Base-by-base conservation (phyloP, 2,329 filamentous ascomycete genomes). In the Trichoderma lentiforme region DNA sequence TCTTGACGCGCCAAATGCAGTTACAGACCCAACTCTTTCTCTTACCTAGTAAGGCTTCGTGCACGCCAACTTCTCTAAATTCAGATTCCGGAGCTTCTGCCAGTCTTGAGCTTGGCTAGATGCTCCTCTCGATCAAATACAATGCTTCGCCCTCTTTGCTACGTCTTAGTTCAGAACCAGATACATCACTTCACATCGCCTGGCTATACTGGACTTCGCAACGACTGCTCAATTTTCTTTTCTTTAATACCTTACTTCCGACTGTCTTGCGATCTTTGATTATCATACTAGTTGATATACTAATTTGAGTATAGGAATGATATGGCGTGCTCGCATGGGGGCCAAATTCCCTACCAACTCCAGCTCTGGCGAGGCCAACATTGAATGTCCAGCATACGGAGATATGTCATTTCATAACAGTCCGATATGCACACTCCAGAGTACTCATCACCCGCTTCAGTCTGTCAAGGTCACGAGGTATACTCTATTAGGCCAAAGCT, bases 1-100 rank as follows among this genome's bases (percentile, higher is more conserved):
- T 76, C 71, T 77, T 74, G 72, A 73, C 28, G 21, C 51, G 34
- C 39, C 39, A 26, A 66, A 32, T 67, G 62, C 70, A 58, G 24
- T 51, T 65, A 30, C 28, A 28, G 14, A 14, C 28, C 47, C 43
- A 57, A 21, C 60, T 32, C 21, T 60, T 30, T 34, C 9, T 21
- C 5, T 32, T 14, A 58, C 8, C 39, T 30, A 47, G 60, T 57
- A 71, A 58, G 56, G 39, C 30, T 34, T 34, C 39, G 66, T 70
- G 67, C 67, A 62, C 67, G 39, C 67, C 67, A 62, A 53, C 57
- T 3, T 5, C n/a, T 9, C 21, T 43, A 43, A 39, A 58, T 24
- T 28, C 32, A 26, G 58, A 56, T 57, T 32, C 14, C 67, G 30
- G 60, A 18, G 12, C 12, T 57, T 60, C 60, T 39, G 58, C 47